phyloP scores from a whole-genome alignment of 73 alveolate species.

The Paramecium biaurelia region DNA sequence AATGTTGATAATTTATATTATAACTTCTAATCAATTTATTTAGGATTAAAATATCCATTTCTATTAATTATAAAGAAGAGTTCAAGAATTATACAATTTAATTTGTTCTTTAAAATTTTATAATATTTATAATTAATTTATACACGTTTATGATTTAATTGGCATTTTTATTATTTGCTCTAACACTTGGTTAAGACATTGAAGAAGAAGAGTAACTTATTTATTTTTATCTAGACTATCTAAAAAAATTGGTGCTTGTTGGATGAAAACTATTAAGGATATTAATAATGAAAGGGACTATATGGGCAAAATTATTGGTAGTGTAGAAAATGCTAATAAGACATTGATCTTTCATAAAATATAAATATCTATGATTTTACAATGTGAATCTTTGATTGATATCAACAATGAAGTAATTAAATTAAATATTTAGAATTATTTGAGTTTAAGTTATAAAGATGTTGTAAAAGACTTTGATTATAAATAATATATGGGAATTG shows the following conservation, averaged over 20 bases:
- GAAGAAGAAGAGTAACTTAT: neutral
- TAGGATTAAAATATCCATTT: neutral
- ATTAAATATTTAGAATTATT: neutral
- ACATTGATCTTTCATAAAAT: neutral
- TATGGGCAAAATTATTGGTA: neutral
- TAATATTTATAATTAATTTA: neutral
- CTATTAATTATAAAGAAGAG: neutral
- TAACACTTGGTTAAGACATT: neutral
- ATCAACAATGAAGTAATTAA: neutral
- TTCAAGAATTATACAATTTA: neutral
- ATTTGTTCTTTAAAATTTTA: neutral
- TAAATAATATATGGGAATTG: neutral
- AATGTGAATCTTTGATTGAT: neutral
- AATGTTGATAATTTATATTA: neutral
- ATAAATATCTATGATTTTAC: neutral
- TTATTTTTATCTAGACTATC: neutral
- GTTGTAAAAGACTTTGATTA: neutral
- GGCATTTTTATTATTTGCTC: neutral
- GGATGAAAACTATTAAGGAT: conserved; percentile 19
- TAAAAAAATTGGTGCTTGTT: conserved; percentile 1
- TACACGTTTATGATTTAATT: conserved; percentile 8
- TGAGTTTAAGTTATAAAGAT: neutral
- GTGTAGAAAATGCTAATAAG: neutral
- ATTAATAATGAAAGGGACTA: neutral
- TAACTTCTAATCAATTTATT: neutral